These are phyloP conservation scores for Trichoderma sp. DNA, from an alignment of 2,329 filamentous ascomycete genomes.

Conservation along the genomic window DNA sequence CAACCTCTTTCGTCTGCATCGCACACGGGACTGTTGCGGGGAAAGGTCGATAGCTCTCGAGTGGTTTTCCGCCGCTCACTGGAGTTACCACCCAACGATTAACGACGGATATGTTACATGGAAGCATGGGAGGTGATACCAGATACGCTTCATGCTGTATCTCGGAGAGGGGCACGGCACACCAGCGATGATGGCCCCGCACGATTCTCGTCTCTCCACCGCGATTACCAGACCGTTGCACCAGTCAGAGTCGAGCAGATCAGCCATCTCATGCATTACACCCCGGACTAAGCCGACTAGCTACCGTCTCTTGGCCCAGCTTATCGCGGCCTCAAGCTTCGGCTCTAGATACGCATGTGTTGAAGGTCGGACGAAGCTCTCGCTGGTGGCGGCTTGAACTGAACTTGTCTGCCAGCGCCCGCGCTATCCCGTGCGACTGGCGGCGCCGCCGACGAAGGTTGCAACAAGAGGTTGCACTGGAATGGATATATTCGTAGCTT, in stretches of 20 bases:
- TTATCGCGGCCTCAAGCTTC: conserved; percentile 16
- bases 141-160: background rate
- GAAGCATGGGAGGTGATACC: background rate
- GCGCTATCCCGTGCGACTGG: background rate
- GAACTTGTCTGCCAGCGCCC: background rate
- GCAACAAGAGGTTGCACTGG: background rate
- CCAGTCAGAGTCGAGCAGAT: conserved; percentile 21
- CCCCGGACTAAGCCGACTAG: conserved; percentile 7
- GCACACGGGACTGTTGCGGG: conserved; percentile 1
- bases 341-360: background rate
- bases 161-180: conserved; percentile 15
- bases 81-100: background rate
- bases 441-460: conserved; percentile 7
- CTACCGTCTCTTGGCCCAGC: conserved; percentile 15
- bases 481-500: conserved; percentile 1
- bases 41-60: background rate
- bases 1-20: background rate
- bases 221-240: conserved; percentile 9
- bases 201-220: conserved; percentile 18
- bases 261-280: conserved; percentile 1
- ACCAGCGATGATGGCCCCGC: conserved; percentile 20
- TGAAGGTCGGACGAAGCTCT: background rate
- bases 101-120: conserved; percentile 15
- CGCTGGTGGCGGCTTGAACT: conserved; percentile 6
- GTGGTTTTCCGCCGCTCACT: background rate